Percentiles rank a stretch among this genome's conserved stretches.
Conservation (phyloP, 2,329 filamentous ascomycete species). For the Chaetomiaceae sp. region DNA sequence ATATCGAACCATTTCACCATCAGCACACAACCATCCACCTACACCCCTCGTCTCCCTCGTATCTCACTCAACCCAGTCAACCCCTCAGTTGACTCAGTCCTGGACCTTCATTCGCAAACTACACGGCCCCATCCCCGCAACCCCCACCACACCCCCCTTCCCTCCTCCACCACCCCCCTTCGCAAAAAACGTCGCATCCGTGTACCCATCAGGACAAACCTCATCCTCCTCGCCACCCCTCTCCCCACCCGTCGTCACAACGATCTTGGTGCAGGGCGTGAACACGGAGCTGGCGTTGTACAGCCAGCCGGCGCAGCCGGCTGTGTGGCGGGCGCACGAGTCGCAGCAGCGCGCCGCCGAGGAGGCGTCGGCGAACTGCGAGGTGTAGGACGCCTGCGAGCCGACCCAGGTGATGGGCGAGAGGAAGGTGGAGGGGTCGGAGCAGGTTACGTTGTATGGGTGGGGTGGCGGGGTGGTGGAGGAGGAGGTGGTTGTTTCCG, state of each 20-base stretch:
- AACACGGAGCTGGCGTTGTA: slow-evolving; percentile 9
- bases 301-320: slow-evolving; percentile 21
- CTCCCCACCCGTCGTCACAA: slow-evolving; percentile 1
- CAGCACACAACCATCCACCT: neutral
- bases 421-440: slow-evolving; percentile 9
- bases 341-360: slow-evolving; percentile 18
- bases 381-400: neutral
- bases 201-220: slow-evolving; percentile 17
- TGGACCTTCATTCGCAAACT: neutral
- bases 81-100: neutral
- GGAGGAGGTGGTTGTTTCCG: neutral
- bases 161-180: neutral
- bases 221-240: neutral
- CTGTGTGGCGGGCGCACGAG: slow-evolving; percentile 6
- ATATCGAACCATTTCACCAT: too few relatives aligned
- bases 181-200: neutral
- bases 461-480: neutral
- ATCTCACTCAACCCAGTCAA: neutral
- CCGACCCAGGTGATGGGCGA: slow-evolving; percentile 13
- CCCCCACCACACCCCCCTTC: neutral
- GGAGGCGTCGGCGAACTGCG: slow-evolving; percentile 5
- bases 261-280: slow-evolving; percentile 21
- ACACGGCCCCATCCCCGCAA: slow-evolving; percentile 18
- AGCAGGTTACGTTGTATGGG: slow-evolving; percentile 3
- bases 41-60: neutral